Evolutionary conservation across 495 filamentous ascomycete genomes (phyloP).

Genomic region (Trichoderma parareesei): DNA sequence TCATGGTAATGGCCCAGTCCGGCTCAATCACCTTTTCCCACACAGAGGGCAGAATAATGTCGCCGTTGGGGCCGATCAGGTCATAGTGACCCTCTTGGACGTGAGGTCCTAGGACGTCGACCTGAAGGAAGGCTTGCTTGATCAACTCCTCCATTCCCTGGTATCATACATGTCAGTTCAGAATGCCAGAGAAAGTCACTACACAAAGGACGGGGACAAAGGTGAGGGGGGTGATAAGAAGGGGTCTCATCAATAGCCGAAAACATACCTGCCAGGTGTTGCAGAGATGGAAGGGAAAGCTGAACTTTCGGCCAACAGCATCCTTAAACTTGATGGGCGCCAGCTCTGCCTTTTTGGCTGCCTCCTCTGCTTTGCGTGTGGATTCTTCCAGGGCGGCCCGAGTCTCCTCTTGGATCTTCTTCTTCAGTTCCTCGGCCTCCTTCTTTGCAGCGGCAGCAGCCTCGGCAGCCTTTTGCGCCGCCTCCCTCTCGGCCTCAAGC

Average conservation of each 20-base stretch:
- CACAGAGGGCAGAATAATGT: slow-evolving; percentile 79
- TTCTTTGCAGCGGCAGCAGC: slow-evolving; percentile 21
- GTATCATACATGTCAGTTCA: slow-evolving; percentile 13
- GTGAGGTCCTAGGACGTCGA: slow-evolving; percentile 73
- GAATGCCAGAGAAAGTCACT: not conserved
- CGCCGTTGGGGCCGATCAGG: slow-evolving; percentile 70
- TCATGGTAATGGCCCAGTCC: slow-evolving; percentile 87
- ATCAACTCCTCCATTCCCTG: slow-evolving; percentile 84
- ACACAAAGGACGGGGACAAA: not conserved
- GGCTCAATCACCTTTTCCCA: slow-evolving; percentile 83
- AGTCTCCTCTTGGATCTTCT: slow-evolving; percentile 32
- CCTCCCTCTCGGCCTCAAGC: slow-evolving; percentile 20
- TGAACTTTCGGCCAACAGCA: slow-evolving; percentile 78
- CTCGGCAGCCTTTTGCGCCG: slow-evolving; percentile 16
- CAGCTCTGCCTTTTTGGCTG: slow-evolving; percentile 40
- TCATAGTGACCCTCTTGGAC: slow-evolving; percentile 83
- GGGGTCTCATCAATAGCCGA: not conserved
- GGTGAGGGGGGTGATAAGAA: not conserved
- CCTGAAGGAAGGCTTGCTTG: slow-evolving; percentile 78
- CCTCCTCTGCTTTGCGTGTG: slow-evolving; percentile 45
- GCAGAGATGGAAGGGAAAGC: slow-evolving; percentile 73
- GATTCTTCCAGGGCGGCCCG: slow-evolving; percentile 33
- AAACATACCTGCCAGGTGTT: slow-evolving; percentile 67
- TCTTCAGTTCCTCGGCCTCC: slow-evolving; percentile 35
- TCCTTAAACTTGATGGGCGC: slow-evolving; percentile 74